These are phyloP conservation scores for Capronia epimyces DNA, from an alignment of 2,329 filamentous ascomycete species.

Conservation along the genomic window DNA sequence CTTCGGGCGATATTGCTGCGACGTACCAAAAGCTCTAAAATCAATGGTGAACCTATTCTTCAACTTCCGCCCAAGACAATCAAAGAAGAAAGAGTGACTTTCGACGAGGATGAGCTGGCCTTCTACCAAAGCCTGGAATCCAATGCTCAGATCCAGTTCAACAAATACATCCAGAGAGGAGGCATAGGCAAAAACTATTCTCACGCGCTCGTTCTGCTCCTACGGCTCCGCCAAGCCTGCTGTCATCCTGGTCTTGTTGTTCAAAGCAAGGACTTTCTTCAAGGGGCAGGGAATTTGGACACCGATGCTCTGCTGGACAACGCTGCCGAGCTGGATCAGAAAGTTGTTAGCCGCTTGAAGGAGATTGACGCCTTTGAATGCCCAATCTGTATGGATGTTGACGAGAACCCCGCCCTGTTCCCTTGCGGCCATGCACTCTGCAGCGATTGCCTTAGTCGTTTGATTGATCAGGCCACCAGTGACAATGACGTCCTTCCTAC, in stretches of 20 bases:
- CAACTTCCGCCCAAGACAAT: slow-evolving; percentile 61
- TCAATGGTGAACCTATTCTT: slow-evolving; percentile 74
- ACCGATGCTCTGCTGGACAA: slow-evolving; percentile 56
- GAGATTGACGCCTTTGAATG: slow-evolving; percentile 63
- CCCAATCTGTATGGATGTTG: slow-evolving; percentile 73
- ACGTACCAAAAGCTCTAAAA: slow-evolving; percentile 70
- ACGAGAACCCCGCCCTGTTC: slow-evolving; percentile 69
- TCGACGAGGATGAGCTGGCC: slow-evolving; percentile 58
- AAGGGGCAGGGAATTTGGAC: slow-evolving; percentile 43
- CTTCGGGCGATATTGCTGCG: slow-evolving; percentile 77
- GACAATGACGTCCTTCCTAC: slow-evolving; percentile 56
- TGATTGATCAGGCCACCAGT: slow-evolving; percentile 58
- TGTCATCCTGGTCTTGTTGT: slow-evolving; percentile 67
- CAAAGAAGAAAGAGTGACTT: slow-evolving; percentile 57
- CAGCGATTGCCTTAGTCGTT: slow-evolving; percentile 65
- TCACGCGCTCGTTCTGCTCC: slow-evolving; percentile 70
- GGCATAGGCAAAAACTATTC: slow-evolving; percentile 66
- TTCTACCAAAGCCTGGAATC: slow-evolving; percentile 64
- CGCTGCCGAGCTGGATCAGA: not conserved
- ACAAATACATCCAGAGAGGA: slow-evolving; percentile 62
- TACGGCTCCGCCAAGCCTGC: slow-evolving; percentile 74
- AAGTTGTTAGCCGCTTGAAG: slow-evolving; percentile 49
- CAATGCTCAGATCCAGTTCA: slow-evolving; percentile 65
- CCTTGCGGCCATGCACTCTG: slow-evolving; percentile 81
- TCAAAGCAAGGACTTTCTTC: slow-evolving; percentile 53